Base-by-base conservation (phyloP, 371 early-diverging fungal genomes). In the Choanephora cucurbitarum region DNA sequence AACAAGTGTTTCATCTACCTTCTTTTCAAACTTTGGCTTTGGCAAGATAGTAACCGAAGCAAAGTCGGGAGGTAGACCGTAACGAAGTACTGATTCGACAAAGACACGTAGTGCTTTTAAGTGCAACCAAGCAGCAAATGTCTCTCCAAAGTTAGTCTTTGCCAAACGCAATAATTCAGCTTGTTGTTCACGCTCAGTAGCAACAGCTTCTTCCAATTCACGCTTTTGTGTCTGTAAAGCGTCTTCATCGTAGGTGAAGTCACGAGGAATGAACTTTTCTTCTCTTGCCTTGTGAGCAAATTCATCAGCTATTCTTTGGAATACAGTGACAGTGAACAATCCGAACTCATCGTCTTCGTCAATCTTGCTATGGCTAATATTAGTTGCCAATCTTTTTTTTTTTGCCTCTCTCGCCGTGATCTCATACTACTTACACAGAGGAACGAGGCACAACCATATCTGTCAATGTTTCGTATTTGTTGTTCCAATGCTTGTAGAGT, bases 371-470 rank as follows among this genome's bases (percentile, higher is more conserved):
- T 44, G 10, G 17, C 28, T 50, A 52, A 13, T n/a, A 14, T 42
- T 41, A 41, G 31, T 9, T 48, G 11, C 17, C 14, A 4, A 17
- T 28, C 28, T 28, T 7, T 28, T 28, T 28, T 28, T 28, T 28
- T 28, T 28, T 28, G 28, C 28, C 28, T 28, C 7, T 28, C 28
- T 28, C 28, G 3, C 28, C n/a, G n/a, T n/a, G n/a, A n/a, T n/a
- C n/a, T n/a, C n/a, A n/a, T n/a, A n/a, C n/a, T n/a, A 67, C 87
- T 70, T 85, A 93, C 92, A 80, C 73, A 55, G 93, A 83, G 0
- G 98, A 96, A 33, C 99, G 88, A 21, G 99, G 99, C 8, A 98
- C 97, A 17, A 98, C 93, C 94, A 93, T 93, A 43, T 86, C 82
- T 2, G 96, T 85, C 52, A 98, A 64, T 0, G 85, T 85, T 71